Evolutionary conservation across 75 land plant genomes (phyloP).

Genomic region (Cryptomeria japonica): DNA sequence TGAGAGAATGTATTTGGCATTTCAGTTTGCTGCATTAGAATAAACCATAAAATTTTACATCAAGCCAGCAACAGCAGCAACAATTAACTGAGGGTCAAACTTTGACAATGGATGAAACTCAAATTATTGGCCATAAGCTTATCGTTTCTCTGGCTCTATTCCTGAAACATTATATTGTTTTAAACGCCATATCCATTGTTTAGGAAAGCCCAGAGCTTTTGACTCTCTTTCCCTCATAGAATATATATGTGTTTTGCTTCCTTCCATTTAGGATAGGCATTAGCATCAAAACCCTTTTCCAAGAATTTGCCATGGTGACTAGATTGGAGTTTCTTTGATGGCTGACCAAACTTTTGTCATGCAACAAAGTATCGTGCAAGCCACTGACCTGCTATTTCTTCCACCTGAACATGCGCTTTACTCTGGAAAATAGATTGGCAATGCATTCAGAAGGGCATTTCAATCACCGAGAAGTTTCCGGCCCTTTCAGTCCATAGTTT

Average conservation of each 20-base stretch:
- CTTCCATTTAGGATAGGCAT: background rate
- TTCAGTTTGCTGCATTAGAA: background rate
- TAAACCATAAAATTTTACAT: background rate
- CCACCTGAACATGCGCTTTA: background rate
- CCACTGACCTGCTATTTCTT: background rate
- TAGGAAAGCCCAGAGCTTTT: background rate
- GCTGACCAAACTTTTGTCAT: background rate
- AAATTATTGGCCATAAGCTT: background rate
- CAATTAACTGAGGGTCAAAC: background rate
- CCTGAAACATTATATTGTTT: background rate
- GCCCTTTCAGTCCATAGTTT: background rate
- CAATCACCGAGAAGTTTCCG: too few relatives aligned
- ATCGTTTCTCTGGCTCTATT: background rate
- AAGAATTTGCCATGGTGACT: background rate
- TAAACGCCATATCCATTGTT: background rate
- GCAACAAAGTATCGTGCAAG: background rate
- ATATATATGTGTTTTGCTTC: background rate
- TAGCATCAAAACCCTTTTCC: background rate
- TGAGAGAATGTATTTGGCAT: background rate
- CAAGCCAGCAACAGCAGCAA: background rate
- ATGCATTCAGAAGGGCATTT: background rate
- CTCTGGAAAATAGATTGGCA: background rate
- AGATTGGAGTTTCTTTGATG: background rate
- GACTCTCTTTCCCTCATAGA: background rate
- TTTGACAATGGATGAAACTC: background rate